phyloP scores from a whole-genome alignment of 768 basidiomycete genomes.

The Multifurca ochricompacta region DNA sequence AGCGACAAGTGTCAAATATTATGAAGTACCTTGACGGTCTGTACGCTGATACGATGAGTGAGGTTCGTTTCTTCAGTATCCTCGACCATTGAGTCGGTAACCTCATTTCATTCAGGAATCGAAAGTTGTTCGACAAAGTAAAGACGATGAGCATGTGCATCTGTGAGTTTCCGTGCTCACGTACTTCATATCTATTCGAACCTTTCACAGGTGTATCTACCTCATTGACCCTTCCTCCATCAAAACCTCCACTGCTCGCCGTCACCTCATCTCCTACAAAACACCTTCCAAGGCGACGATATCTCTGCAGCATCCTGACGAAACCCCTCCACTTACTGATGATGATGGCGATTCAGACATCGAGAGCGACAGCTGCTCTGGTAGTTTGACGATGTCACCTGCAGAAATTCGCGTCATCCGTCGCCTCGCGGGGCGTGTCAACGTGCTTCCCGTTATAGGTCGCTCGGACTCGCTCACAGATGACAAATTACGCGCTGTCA shows the following conservation, averaged over 20 bases:
- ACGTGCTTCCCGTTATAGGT: constrained; percentile 77
- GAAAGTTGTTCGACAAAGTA: constrained; percentile 80
- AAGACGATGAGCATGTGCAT: constrained; percentile 86
- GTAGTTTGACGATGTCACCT: constrained; percentile 59
- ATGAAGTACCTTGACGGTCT: constrained; percentile 75
- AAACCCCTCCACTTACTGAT: constrained; percentile 39
- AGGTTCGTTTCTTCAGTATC: constrained; percentile 39
- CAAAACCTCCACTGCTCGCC: constrained; percentile 45
- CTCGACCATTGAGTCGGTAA: not conserved
- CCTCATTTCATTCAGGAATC: constrained; percentile 49
- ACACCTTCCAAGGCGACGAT: constrained; percentile 63
- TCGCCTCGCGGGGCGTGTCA: constrained; percentile 63
- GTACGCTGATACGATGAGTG: constrained; percentile 81
- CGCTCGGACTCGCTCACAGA: constrained; percentile 80
- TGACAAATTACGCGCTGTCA: constrained; percentile 60
- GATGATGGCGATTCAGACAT: constrained; percentile 39
- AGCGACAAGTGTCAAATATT: constrained; percentile 65
- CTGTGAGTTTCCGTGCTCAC: constrained; percentile 43
- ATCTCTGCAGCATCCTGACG: constrained; percentile 43
- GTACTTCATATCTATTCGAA: not conserved
- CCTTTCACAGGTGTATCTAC: constrained; percentile 60
- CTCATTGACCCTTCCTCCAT: constrained; percentile 75
- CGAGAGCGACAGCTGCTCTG: constrained; percentile 43
- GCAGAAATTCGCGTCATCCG: constrained; percentile 73
- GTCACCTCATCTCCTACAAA: constrained; percentile 43